Conservation (phyloP, 1,284 basidiomycete genomes). For the Pholiota adiposa region DNA sequence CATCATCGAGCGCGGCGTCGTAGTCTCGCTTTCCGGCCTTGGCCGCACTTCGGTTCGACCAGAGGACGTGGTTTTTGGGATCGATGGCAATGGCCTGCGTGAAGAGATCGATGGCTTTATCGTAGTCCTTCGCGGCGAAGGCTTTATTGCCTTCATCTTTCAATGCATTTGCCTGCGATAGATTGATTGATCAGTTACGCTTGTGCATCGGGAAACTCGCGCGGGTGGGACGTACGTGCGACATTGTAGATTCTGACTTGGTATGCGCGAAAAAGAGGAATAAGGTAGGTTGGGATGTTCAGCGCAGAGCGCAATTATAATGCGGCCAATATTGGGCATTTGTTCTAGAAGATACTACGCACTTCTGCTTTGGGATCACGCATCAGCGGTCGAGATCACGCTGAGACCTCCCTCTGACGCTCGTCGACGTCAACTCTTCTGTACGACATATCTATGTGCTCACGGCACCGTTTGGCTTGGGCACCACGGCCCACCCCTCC, state of each 20-base stretch:
- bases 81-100: slow-evolving; percentile 88
- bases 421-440: background rate
- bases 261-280: slow-evolving; percentile 1
- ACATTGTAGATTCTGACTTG: slow-evolving; percentile 32
- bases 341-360: slow-evolving; percentile 39
- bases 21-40: slow-evolving; percentile 85
- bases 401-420: background rate
- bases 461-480: no score
- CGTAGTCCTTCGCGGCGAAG: slow-evolving; percentile 92
- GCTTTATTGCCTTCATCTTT: slow-evolving; percentile 97
- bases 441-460: background rate
- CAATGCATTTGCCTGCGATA: slow-evolving; percentile 57
- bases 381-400: slow-evolving; percentile 11
- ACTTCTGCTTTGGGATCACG: slow-evolving; percentile 28
- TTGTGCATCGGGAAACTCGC: background rate
- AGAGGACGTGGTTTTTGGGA: slow-evolving; percentile 86
- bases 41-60: slow-evolving; percentile 92
- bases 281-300: slow-evolving; percentile 5
- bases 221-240: slow-evolving; percentile 36
- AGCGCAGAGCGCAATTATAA: slow-evolving; percentile 16
- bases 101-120: slow-evolving; percentile 87
- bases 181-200: background rate
- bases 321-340: slow-evolving; percentile 11
- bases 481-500: background rate
- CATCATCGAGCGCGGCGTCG: slow-evolving; percentile 82